phyloP scores from a whole-genome alignment of 192 early-diverging fungal species.

The Mortierella hygrophila region DNA sequence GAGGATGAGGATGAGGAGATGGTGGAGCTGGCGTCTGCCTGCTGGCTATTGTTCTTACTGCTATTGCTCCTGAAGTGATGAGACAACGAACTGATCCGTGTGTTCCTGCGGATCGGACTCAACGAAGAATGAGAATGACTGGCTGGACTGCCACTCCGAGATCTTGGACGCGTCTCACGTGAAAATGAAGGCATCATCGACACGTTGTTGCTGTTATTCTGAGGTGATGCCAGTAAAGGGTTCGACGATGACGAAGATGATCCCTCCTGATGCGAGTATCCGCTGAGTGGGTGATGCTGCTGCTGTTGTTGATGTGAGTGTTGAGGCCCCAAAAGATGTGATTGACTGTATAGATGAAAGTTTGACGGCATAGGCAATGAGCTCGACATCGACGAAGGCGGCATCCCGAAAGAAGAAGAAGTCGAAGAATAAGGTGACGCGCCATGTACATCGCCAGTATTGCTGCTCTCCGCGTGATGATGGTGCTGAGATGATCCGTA shows the following conservation, averaged over 20 bases:
- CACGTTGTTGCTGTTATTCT: background rate
- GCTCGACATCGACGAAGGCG: background rate
- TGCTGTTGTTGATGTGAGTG: constrained; percentile 19
- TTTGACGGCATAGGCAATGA: background rate
- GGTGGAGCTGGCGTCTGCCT: background rate
- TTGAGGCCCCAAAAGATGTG: background rate
- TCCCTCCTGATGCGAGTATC: background rate
- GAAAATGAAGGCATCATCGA: constrained; percentile 7
- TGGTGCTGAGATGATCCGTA: background rate
- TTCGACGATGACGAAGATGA: background rate
- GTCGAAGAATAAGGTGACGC: background rate
- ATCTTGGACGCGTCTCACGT: constrained; percentile 7
- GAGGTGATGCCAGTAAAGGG: background rate
- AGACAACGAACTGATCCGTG: background rate
- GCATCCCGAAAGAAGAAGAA: background rate
- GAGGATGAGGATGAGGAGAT: background rate
- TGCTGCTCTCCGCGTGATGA: background rate
- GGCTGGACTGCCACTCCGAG: constrained; percentile 16
- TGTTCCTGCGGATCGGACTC: background rate
- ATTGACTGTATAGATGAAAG: background rate
- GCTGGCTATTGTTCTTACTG: background rate
- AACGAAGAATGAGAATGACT: background rate
- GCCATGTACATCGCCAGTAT: background rate
- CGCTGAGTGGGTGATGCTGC: constrained; percentile 2
- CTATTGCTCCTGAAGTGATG: background rate